Base-by-base conservation (phyloP, 257 asterid species). In the Salvia splendens region DNA sequence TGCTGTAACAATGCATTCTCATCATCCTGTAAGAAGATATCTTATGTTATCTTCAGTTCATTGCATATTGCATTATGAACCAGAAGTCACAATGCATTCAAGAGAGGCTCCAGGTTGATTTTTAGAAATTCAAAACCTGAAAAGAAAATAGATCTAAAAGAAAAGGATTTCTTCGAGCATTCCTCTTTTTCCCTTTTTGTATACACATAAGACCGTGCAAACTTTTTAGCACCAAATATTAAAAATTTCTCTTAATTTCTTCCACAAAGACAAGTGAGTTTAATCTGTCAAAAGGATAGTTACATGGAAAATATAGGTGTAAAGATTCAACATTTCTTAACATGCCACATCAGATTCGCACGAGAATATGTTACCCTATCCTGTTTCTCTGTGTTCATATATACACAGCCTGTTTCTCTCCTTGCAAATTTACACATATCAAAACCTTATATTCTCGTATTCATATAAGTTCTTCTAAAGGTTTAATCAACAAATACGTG, bases 1-100 rank as follows among this genome's bases (percentile, higher is more conserved):
- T 88, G 96, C 82, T 88, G 99, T 73, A 94, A 81, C 77, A 94
- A 81, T 59, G 96, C 96, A 73, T 87, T 94, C 82, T 94, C 99
- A 81, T 94, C 99, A 74, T 88, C 99, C 99, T 94, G 83, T 62
- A 76, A 67, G 73, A 76, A 32, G 41, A 76, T 47, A 64, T 41
- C 48, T 60, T 38, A 48, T 48, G 63, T 62, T 72, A 80, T 56
- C 45, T 51, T 17, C 35, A 45, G 36, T 59, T 41, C 46, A 52
- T 9, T 48, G 49, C 46, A 59, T 69, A 52, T 6, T 42, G 30
- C 10, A 64, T 14, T n/a, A 30, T 2, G 46, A 32, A 40, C 15
- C 54, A 50, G 47, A 60, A 48, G 48, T 24, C 42, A 74, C 8
- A 24, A 55, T 24, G 46, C 46, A 62, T 52, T 66, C 65, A 64